A percentile compares a stretch with the other conserved stretches of the same genome.
Conservation (phyloP, 2,329 filamentous ascomycete genomes). For the Stagonosporopsis vannaccii region DNA sequence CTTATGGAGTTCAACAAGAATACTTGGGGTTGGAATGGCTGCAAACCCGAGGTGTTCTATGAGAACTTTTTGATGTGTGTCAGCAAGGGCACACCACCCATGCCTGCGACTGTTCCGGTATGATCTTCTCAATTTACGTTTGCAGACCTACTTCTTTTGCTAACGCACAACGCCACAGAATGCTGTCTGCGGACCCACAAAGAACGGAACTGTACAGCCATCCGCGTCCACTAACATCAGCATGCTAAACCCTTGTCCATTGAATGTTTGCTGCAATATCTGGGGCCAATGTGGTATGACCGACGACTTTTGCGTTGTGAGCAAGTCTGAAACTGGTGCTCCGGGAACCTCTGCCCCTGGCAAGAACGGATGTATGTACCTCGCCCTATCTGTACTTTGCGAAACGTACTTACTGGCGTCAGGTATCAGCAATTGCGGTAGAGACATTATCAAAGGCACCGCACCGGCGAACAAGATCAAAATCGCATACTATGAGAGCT, state of each 20-base stretch:
- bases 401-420: no score
- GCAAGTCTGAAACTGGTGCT: constrained; percentile 13
- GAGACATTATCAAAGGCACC: constrained; percentile 21
- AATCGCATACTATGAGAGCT: constrained; percentile 19
- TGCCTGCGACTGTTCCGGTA: not conserved
- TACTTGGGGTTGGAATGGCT: not conserved
- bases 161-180: no score
- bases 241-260: constrained; percentile 25
- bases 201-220: not conserved
- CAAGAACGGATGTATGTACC: not conserved
- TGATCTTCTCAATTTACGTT: no score
- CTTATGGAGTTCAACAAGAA: not conserved
- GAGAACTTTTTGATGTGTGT: not conserved
- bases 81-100: not conserved
- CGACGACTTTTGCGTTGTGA: constrained; percentile 19
- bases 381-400: no score
- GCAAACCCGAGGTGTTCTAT: not conserved
- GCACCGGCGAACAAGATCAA: constrained; percentile 6
- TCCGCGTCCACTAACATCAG: constrained; percentile 19
- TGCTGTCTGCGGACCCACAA: not conserved
- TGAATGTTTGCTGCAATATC: constrained; percentile 30
- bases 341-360: not conserved
- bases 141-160: no score
- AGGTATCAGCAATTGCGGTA: constrained; percentile 24
- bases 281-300: constrained; percentile 29